Percentiles rank a stretch among this genome's conserved stretches.
Conservation (phyloP, 2,329 filamentous ascomycete genomes). For the Periconia sp. region DNA sequence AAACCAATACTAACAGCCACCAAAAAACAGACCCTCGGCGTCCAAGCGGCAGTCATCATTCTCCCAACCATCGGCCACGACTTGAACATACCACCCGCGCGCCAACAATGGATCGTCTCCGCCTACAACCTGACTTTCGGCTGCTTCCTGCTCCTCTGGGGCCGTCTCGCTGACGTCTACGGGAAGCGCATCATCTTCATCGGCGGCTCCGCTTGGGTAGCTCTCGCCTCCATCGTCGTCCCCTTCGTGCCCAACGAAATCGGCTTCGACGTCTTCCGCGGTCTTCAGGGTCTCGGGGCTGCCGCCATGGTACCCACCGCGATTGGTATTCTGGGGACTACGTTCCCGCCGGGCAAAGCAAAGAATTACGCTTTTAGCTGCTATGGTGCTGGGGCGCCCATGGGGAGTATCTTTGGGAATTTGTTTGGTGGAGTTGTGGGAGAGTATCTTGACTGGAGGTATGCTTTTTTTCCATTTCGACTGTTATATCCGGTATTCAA, state of each 20-base stretch:
- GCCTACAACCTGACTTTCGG: constrained; percentile 68
- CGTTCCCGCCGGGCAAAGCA: constrained; percentile 66
- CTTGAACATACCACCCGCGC: constrained; percentile 58
- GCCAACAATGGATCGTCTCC: constrained; percentile 68
- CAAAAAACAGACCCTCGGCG: constrained; percentile 52
- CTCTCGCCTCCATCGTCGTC: constrained; percentile 59
- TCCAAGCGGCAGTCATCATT: constrained; percentile 63
- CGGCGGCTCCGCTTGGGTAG: constrained; percentile 64
- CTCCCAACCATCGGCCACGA: constrained; percentile 62
- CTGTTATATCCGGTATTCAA: too few relatives aligned
- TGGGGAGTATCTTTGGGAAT: constrained; percentile 67
- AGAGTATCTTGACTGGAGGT: constrained; percentile 50
- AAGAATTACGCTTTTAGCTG: constrained; percentile 68
- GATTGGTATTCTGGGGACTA: constrained; percentile 69
- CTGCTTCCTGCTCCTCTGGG: constrained; percentile 69
- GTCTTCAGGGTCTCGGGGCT: constrained; percentile 66
- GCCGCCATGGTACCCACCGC: constrained; percentile 72
- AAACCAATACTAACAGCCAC: background rate
- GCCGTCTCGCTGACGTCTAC: constrained; percentile 67
- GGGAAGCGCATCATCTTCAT: constrained; percentile 68
- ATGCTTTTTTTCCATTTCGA: background rate
- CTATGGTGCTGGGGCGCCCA: constrained; percentile 60
- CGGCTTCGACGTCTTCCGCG: constrained; percentile 67
- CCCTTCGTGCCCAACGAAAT: constrained; percentile 69
- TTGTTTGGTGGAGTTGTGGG: constrained; percentile 65